A percentile compares a stretch with the other conserved stretches of the same genome.
Evolutionary conservation across 2,329 filamentous ascomycete species (phyloP).

Genomic region (Colletotrichum tofieldiae): DNA sequence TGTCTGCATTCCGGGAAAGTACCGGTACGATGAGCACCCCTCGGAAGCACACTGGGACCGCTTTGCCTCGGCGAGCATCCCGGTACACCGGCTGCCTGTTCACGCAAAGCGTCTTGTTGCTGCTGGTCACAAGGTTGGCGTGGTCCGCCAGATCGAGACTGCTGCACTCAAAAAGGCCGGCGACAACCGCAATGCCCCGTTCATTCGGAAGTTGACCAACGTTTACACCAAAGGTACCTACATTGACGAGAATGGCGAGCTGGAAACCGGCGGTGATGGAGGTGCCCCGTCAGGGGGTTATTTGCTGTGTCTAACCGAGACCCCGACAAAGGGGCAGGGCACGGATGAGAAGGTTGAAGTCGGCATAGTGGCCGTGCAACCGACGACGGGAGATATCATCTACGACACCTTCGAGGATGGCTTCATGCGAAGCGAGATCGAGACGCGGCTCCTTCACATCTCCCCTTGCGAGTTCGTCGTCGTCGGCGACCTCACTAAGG

Average conservation of each 20-base stretch:
- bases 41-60: constrained; percentile 93
- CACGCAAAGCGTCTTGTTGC: constrained; percentile 94
- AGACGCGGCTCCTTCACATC: constrained; percentile 95
- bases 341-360: constrained; percentile 95
- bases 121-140: constrained; percentile 95
- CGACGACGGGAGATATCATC: constrained; percentile 94
- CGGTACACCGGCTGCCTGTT: constrained; percentile 90
- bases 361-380: constrained; percentile 93
- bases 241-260: constrained; percentile 90
- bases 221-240: constrained; percentile 99
- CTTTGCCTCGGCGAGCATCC: constrained; percentile 96
- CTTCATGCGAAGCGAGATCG: constrained; percentile 97
- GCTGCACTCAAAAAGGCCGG: constrained; percentile 95
- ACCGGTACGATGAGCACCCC: constrained; percentile 92
- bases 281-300: constrained; percentile 82
- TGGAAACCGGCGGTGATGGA: constrained; percentile 69
- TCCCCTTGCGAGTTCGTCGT: constrained; percentile 96
- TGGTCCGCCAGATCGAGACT: constrained; percentile 95
- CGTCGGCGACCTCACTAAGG: constrained; percentile 89
- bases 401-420: constrained; percentile 97
- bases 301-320: constrained; percentile 91
- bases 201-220: constrained; percentile 93
- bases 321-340: constrained; percentile 81
- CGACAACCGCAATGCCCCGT: constrained; percentile 93
- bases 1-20: constrained; percentile 96